Evolutionary conservation across 345 rosid genomes (phyloP).

Genomic region (Pistacia atlantica): DNA sequence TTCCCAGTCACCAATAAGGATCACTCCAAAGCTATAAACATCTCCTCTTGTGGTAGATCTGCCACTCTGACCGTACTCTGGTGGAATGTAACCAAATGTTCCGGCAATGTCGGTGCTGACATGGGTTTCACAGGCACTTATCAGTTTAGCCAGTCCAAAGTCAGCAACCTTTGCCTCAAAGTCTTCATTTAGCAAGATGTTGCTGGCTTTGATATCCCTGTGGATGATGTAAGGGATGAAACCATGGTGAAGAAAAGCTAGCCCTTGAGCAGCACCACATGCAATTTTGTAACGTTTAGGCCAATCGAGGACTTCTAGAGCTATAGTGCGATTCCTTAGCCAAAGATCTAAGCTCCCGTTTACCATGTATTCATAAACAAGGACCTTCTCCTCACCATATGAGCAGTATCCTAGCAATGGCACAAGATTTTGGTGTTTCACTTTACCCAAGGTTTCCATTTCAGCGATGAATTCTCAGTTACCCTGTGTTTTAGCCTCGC

Average conservation of each 20-base stretch:
- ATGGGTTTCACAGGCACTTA: conserved; percentile 93
- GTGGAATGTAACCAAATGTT: conserved; percentile 89
- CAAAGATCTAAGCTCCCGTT: conserved; percentile 89
- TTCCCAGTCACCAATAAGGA: conserved; percentile 78
- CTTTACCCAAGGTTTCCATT: conserved; percentile 94
- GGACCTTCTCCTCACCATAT: conserved; percentile 78
- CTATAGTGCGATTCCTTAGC: conserved; percentile 69
- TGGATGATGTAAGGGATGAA: conserved; percentile 91
- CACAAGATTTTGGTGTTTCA: conserved; percentile 87
- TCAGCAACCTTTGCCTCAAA: conserved; percentile 92
- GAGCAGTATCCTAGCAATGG: conserved; percentile 88
- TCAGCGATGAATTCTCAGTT: conserved; percentile 89
- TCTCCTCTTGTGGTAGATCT: conserved; percentile 81
- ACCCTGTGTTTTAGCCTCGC: conserved; percentile 81
- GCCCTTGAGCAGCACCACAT: conserved; percentile 70
- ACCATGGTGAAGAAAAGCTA: conserved; percentile 87
- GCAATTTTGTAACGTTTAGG: conserved; percentile 77
- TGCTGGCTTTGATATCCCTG: conserved; percentile 89
- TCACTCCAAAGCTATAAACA: conserved; percentile 92
- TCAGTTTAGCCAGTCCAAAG: conserved; percentile 84
- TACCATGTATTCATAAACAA: conserved; percentile 88
- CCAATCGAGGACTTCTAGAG: conserved; percentile 76
- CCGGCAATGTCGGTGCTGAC: conserved; percentile 88
- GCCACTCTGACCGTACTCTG: conserved; percentile 90
- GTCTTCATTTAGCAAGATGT: conserved; percentile 67